These are phyloP conservation scores for Aspergillus cristatus DNA, from an alignment of 495 filamentous ascomycete species.

Conservation along the genomic window DNA sequence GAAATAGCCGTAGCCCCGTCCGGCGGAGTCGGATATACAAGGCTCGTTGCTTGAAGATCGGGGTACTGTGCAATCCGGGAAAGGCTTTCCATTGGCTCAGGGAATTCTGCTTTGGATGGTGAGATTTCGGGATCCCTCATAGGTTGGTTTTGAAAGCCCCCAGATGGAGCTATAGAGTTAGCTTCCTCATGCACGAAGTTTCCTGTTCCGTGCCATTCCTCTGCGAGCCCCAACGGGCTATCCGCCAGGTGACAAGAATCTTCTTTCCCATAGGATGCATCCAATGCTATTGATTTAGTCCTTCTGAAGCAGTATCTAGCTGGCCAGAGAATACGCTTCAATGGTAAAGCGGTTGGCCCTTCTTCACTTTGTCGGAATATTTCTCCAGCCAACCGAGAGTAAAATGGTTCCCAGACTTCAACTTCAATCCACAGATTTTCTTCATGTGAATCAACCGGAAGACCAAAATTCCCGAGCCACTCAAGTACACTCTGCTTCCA, in stretches of 20 bases:
- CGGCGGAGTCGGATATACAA: constrained; percentile 83
- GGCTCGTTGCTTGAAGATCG: constrained; percentile 43
- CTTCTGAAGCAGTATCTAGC: constrained; percentile 38
- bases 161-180: constrained; percentile 22
- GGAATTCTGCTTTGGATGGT: constrained; percentile 14
- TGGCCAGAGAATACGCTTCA: constrained; percentile 42
- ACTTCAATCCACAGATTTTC: constrained; percentile 37
- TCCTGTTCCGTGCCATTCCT: constrained; percentile 52
- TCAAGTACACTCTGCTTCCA: constrained; percentile 33
- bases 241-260: constrained; percentile 6
- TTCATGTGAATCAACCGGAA: constrained; percentile 23
- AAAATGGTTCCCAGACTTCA: constrained; percentile 40
- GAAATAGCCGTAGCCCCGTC: constrained; percentile 50
- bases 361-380: constrained; percentile 26
- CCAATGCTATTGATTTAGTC: constrained; percentile 13
- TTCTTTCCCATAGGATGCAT: constrained; percentile 6
- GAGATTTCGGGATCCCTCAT: constrained; percentile 18
- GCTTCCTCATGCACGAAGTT: constrained; percentile 17
- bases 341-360: constrained; percentile 23
- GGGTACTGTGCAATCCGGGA: constrained; percentile 43
- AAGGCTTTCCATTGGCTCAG: constrained; percentile 34
- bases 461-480: constrained; percentile 34
- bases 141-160: constrained; percentile 24
- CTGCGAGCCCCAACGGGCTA: constrained; percentile 59
- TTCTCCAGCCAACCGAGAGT: constrained; percentile 33